Percentiles rank a stretch among this genome's conserved stretches.
These are phyloP conservation scores for Danielozyma ontarioensis DNA, from an alignment of 805 yeast species.

Conservation along the genomic window DNA sequence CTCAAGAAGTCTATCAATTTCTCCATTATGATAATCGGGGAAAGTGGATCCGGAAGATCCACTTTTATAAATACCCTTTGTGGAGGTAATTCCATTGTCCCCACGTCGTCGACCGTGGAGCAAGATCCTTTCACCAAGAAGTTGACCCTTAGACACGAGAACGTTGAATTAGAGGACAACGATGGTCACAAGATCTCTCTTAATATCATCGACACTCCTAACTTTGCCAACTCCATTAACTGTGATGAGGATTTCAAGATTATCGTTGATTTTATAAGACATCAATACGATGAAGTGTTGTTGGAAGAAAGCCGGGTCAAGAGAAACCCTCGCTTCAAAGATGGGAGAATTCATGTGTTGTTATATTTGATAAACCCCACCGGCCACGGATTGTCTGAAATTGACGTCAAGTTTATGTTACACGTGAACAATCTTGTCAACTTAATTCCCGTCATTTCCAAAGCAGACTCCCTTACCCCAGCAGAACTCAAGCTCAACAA, in stretches of 20 bases:
- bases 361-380: slow-evolving; percentile 42
- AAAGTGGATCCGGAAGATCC: slow-evolving; percentile 85
- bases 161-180: slow-evolving; percentile 79
- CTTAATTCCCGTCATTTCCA: slow-evolving; percentile 39
- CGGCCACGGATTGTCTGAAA: slow-evolving; percentile 39
- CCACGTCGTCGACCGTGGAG: slow-evolving; percentile 56
- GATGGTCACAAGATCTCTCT: slow-evolving; percentile 79
- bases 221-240: slow-evolving; percentile 72
- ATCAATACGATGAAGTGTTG: slow-evolving; percentile 77
- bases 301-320: slow-evolving; percentile 77
- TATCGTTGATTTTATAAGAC: slow-evolving; percentile 73
- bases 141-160: slow-evolving; percentile 67
- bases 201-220: slow-evolving; percentile 77
- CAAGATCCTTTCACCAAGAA: slow-evolving; percentile 47
- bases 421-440: slow-evolving; percentile 39
- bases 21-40: slow-evolving; percentile 82
- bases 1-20: slow-evolving; percentile 81
- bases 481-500: slow-evolving; percentile 60
- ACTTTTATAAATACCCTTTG: slow-evolving; percentile 88
- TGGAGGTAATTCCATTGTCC: slow-evolving; percentile 76
- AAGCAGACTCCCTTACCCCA: slow-evolving; percentile 39
- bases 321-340: slow-evolving; percentile 81
- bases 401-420: slow-evolving; percentile 38
- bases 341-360: slow-evolving; percentile 70
- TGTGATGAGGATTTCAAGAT: slow-evolving; percentile 63